A percentile compares a stretch with the other conserved stretches of the same genome.
phyloP scores from a whole-genome alignment of 257 asterid genomes.

The Nicotiana knightiana region DNA sequence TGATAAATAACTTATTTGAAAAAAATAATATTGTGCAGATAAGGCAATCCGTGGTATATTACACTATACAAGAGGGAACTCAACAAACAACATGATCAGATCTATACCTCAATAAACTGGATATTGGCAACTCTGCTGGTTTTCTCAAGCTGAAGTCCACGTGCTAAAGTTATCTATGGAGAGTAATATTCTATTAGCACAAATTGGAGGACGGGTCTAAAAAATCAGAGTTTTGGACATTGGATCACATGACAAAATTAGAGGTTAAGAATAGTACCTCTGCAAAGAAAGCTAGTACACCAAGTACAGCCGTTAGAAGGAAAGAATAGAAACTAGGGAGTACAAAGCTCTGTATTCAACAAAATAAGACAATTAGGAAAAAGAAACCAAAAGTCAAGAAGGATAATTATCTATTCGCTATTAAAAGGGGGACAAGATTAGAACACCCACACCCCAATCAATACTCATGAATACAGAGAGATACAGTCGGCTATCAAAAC shows the following conservation, averaged over 20 bases:
- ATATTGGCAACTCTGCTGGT: conserved; percentile 32
- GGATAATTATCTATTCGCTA: not conserved
- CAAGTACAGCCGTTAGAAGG: conserved; percentile 27
- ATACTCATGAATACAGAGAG: not conserved
- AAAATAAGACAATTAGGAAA: not conserved
- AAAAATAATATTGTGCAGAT: not conserved
- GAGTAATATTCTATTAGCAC: conserved; percentile 5
- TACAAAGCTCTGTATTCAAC: conserved; percentile 22
- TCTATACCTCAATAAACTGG: conserved; percentile 29
- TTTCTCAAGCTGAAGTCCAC: conserved; percentile 45
- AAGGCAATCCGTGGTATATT: not conserved
- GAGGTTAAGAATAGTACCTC: conserved; percentile 26
- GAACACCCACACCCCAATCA: not conserved
- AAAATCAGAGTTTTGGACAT: not conserved
- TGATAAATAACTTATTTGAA: not conserved
- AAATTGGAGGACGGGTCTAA: not conserved
- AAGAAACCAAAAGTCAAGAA: not conserved
- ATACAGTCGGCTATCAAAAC: not conserved
- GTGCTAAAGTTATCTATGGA: conserved; percentile 30
- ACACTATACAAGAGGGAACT: not conserved
- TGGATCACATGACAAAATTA: not conserved
- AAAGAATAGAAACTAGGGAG: conserved; percentile 29
- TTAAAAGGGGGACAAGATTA: not conserved
- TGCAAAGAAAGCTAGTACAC: conserved; percentile 33
- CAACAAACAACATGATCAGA: not conserved